Evolutionary conservation across 2,329 filamentous ascomycete genomes (phyloP), one percentile per base, ranked within the genome.

Genomic region (Venturia oleaginea): DNA sequence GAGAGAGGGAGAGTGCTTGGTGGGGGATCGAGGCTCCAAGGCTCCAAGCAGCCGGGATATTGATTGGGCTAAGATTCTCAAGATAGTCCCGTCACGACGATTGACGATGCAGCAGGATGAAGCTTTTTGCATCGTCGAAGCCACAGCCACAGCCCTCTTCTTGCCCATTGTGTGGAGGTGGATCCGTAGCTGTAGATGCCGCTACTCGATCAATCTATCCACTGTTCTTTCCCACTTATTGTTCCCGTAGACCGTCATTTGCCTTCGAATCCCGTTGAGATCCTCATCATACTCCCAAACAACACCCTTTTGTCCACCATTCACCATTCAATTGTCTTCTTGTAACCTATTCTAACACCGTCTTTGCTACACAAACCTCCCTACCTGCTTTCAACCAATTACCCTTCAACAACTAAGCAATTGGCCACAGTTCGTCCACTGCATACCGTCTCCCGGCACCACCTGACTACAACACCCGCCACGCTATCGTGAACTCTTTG

Each of bases 381-480:
- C 46, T 27, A 51, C 22, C 46, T 51, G n/a, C 8, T 22, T 27
- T 13, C 46, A 27, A 13, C 46, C 46, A 51, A 51, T 51, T 27
- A 22, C 22, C n/a, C 46, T 22, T 22, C 46, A 27, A 27, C 46
- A 51, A 13, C 43, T 11, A n/a, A 51, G 46, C 46, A 51, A 51
- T 27, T 34, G 51, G 51, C 34, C 51, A 32, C 24, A 27, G 1
- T 8, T 1, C 48, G 7, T 30, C 10, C 48, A 34, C 46, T 6
- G 13, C 51, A 32, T 30, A 57, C 51, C 51, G 51, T 57, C 51
- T 34, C 30, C 51, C 51, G 51, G 17, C 51, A 57, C 51, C 51
- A 57, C 51, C 51, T 57, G 51, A 57, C 51, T 57, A 19, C 30
- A 57, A 57, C 43, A 48, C 19, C 27, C 27, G 51, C 51, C 51